Conservation (phyloP, 208 protist genomes). For the Acanthamoeba lugdunensis region DNA sequence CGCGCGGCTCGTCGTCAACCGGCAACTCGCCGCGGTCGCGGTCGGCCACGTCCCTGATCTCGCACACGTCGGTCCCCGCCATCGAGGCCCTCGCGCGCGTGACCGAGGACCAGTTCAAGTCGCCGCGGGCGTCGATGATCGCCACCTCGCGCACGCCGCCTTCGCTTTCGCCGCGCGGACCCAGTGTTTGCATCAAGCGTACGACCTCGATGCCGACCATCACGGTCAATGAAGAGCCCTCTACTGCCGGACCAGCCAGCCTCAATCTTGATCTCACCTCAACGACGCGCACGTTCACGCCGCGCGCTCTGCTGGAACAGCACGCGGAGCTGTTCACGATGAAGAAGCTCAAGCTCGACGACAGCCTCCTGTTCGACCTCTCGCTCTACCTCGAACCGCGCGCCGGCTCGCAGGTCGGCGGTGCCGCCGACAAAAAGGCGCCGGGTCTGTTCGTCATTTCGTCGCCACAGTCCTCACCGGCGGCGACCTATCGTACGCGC, state of each 20-base stretch:
- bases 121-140: background rate
- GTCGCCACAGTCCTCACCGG: background rate
- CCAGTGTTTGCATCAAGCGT: background rate
- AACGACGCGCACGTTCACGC: background rate
- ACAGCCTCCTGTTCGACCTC: conserved; percentile 38
- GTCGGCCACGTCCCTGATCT: background rate
- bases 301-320: background rate
- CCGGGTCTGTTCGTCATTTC: conserved; percentile 48
- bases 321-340: conserved; percentile 37
- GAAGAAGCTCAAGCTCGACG: conserved; percentile 62
- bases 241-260: no score
- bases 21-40: background rate
- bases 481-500: background rate
- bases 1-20: background rate
- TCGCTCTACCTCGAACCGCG: conserved; percentile 41
- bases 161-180: background rate
- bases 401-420: background rate
- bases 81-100: background rate
- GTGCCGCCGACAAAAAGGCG: background rate
- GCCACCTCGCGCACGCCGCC: conserved; percentile 10
- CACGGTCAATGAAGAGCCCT: background rate
- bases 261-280: background rate
- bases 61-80: background rate
- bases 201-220: background rate
- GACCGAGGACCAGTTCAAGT: background rate